Conservation (phyloP, 2,329 filamentous ascomycete genomes). For the Fusarium bulbicola region DNA sequence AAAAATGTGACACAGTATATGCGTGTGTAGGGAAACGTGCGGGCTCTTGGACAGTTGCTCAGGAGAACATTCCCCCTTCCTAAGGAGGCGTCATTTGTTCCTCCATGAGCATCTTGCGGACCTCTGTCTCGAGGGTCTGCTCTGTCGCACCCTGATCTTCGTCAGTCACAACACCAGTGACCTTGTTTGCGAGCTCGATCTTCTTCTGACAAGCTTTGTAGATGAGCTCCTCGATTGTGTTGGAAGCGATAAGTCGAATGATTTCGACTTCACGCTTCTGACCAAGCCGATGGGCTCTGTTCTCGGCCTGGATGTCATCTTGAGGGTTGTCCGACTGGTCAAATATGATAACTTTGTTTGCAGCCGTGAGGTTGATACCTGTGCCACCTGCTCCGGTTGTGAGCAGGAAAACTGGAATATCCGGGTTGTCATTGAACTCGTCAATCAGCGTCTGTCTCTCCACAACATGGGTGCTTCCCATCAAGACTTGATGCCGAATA, state of each 20-base stretch:
- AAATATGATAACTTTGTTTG: constrained; percentile 98
- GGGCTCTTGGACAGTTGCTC: neutral
- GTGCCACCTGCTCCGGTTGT: constrained; percentile 96
- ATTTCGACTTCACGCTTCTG: constrained; percentile 93
- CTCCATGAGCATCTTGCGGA: constrained; percentile 55
- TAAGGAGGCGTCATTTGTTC: constrained; percentile 52
- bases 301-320: constrained; percentile 98
- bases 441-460: constrained; percentile 90
- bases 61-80: constrained; percentile 26
- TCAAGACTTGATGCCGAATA: constrained; percentile 84
- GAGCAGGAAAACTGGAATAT: constrained; percentile 90
- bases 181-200: constrained; percentile 79
- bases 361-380: constrained; percentile 93
- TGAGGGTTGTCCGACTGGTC: constrained; percentile 98
- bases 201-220: constrained; percentile 92
- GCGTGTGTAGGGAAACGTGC: neutral
- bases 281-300: constrained; percentile 92
- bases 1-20: neutral
- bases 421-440: constrained; percentile 77
- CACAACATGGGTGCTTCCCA: constrained; percentile 83
- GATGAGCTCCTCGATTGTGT: constrained; percentile 93
- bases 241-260: constrained; percentile 80
- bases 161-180: constrained; percentile 54
- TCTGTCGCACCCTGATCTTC: constrained; percentile 41
- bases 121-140: constrained; percentile 54